Evolutionary conservation across 345 rosid genomes (phyloP).

Genomic region (Eucalyptus fibrosa): DNA sequence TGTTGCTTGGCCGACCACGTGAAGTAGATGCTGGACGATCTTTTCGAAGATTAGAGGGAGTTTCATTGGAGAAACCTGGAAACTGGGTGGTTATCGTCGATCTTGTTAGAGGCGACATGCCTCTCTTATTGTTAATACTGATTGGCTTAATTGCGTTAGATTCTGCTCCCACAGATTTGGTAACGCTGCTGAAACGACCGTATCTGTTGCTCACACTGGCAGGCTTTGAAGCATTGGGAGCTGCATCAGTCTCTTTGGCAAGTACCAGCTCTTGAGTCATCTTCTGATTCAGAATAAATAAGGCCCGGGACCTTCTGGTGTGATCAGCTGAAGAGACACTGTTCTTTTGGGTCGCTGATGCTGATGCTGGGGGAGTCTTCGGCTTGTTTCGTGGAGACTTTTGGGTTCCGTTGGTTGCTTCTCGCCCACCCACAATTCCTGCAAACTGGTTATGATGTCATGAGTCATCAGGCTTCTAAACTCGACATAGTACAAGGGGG

Average conservation of each 20-base stretch:
- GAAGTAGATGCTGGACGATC: conserved; percentile 20
- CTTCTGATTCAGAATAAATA: neutral
- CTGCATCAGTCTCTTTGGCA: neutral
- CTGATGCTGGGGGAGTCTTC: conserved; percentile 5
- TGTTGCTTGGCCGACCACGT: conserved; percentile 13
- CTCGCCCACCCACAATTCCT: neutral
- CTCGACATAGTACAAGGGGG: neutral
- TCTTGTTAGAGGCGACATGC: conserved; percentile 17
- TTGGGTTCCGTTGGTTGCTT: neutral
- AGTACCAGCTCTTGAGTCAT: neutral
- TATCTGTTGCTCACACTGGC: neutral
- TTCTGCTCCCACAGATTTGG: neutral
- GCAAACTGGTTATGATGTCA: neutral
- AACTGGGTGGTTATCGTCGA: conserved; percentile 8
- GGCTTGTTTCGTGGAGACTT: neutral
- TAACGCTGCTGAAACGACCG: neutral
- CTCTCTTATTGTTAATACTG: conserved; percentile 1
- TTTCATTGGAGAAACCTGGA: conserved; percentile 11
- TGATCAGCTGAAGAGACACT: neutral
- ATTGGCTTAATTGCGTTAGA: neutral
- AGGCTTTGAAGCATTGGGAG: neutral
- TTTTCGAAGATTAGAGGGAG: conserved; percentile 25
- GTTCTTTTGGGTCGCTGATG: conserved; percentile 7
- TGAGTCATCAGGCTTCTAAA: neutral
- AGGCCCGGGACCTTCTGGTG: neutral